phyloP scores from a whole-genome alignment of 83 land plant species.

The Larix sibirica region DNA sequence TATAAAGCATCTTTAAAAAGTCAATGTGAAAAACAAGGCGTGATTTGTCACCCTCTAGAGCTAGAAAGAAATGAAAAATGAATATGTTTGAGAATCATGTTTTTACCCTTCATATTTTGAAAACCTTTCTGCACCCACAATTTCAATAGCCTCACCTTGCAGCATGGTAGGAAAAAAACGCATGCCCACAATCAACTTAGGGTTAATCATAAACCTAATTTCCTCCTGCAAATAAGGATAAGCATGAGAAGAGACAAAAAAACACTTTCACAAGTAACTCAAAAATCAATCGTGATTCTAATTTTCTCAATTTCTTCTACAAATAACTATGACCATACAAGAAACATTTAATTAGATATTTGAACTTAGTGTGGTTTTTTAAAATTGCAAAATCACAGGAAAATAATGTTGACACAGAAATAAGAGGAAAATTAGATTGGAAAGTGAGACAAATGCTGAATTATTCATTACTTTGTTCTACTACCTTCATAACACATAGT shows the following conservation, averaged over 20 bases:
- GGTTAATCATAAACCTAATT: constrained; percentile 93
- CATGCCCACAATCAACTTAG: constrained; percentile 89
- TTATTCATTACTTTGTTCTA: too few species aligned
- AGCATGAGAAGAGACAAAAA: neutral
- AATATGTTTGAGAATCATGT: neutral
- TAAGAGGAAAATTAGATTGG: neutral
- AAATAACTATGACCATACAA: neutral
- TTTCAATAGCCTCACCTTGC: constrained; percentile 88
- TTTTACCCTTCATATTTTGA: constrained; percentile 72
- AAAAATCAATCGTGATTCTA: neutral
- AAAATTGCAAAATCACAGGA: neutral
- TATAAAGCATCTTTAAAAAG: neutral
- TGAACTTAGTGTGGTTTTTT: neutral
- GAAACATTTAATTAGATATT: neutral
- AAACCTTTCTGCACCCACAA: constrained; percentile 87
- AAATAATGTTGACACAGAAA: neutral
- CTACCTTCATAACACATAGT: neutral
- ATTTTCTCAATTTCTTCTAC: neutral
- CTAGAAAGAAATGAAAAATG: neutral
- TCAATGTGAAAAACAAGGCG: neutral
- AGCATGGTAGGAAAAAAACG: constrained; percentile 85
- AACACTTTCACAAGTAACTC: neutral
- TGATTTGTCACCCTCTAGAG: neutral
- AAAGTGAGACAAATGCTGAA: neutral
- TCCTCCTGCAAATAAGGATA: constrained; percentile 67